These are phyloP conservation scores for Carpinus fangiana DNA, from an alignment of 306 rosid genomes.

Conservation along the genomic window DNA sequence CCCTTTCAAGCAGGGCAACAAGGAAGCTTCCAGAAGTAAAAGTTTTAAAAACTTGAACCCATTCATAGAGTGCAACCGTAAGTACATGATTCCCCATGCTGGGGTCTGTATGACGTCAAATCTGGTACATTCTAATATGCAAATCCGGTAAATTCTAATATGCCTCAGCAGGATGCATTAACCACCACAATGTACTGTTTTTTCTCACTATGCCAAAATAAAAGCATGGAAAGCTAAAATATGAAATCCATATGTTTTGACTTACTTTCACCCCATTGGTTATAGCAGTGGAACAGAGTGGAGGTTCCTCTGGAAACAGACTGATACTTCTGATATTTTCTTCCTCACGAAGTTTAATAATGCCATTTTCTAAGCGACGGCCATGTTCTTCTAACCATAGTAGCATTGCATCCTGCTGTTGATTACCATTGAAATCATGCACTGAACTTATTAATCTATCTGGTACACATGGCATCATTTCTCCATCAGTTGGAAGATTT, in stretches of 20 bases:
- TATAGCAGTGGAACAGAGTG: constrained; percentile 69
- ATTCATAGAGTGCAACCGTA: background rate
- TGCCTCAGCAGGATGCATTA: constrained; percentile 22
- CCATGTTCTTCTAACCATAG: constrained; percentile 93
- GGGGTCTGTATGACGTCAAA: constrained; percentile 6
- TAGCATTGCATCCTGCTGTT: constrained; percentile 81
- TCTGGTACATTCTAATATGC: background rate
- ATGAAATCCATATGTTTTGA: constrained; percentile 3
- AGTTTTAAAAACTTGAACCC: background rate
- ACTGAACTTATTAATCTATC: constrained; percentile 47
- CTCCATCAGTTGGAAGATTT: constrained; percentile 44
- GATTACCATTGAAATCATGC: constrained; percentile 36
- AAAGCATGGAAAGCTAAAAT: constrained; percentile 5
- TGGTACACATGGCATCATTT: constrained; percentile 87
- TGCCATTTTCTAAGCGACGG: constrained; percentile 67
- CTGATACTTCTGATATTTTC: constrained; percentile 46
- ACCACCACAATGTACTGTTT: background rate
- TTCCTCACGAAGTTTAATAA: constrained; percentile 59
- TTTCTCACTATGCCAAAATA: constrained; percentile 13
- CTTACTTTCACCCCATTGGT: constrained; percentile 82
- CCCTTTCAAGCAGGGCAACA: background rate
- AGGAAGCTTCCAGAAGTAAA: background rate
- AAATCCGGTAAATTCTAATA: constrained; percentile 10
- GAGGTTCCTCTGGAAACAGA: constrained; percentile 77
- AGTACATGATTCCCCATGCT: constrained; percentile 4